These are phyloP conservation scores for Tolypocladium inflatum DNA, from an alignment of 2,329 filamentous ascomycete genomes.

Conservation along the genomic window DNA sequence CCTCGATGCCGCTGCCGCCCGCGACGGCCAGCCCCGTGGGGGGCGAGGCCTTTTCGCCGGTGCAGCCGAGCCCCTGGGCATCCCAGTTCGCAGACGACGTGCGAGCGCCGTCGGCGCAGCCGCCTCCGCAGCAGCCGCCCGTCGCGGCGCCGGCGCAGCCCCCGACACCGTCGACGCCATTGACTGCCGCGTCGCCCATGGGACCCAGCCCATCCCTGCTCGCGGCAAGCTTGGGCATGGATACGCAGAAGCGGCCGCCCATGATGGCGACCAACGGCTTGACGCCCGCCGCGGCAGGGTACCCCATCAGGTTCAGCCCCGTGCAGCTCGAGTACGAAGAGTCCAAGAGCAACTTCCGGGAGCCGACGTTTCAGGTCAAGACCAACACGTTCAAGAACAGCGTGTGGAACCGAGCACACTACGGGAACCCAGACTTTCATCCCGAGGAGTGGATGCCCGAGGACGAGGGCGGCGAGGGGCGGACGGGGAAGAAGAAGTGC, in stretches of 20 bases:
- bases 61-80: slow-evolving; percentile 28
- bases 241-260: slow-evolving; percentile 1
- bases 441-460: slow-evolving; percentile 34
- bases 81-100: slow-evolving; percentile 18
- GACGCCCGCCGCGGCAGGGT: slow-evolving; percentile 10
- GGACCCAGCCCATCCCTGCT: slow-evolving; percentile 6
- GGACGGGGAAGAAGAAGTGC: slow-evolving; percentile 14
- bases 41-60: slow-evolving; percentile 21
- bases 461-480: slow-evolving; percentile 23
- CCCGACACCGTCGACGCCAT: slow-evolving; percentile 19
- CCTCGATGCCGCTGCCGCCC: slow-evolving; percentile 22
- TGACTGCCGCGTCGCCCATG: slow-evolving; percentile 14
- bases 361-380: slow-evolving; percentile 36
- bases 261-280: not conserved
- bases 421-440: slow-evolving; percentile 49
- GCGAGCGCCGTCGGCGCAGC: slow-evolving; percentile 10
- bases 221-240: slow-evolving; percentile 2
- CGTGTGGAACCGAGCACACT: slow-evolving; percentile 58
- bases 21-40: slow-evolving; percentile 12
- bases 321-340: slow-evolving; percentile 39
- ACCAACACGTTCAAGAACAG: slow-evolving; percentile 57
- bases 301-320: slow-evolving; percentile 39
- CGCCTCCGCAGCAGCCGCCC: slow-evolving; percentile 14
- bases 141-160: slow-evolving; percentile 20
- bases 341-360: slow-evolving; percentile 29